phyloP scores from a whole-genome alignment of 1,284 basidiomycete genomes.

The Somion occarium region DNA sequence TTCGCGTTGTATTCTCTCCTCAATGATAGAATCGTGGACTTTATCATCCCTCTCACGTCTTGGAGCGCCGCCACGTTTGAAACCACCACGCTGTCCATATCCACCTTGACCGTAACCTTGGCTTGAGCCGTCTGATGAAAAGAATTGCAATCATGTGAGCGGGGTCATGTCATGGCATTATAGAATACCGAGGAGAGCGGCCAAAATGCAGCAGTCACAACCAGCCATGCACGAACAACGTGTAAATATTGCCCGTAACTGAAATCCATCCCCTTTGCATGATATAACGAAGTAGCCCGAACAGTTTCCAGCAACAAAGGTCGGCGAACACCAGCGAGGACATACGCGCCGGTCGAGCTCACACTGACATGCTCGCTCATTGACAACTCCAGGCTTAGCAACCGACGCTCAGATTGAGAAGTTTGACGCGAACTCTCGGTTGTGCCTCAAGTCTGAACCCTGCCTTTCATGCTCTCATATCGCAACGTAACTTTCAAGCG shows the following conservation, averaged over 20 bases:
- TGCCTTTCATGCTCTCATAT: conserved; percentile 16
- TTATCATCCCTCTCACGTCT: conserved; percentile 78
- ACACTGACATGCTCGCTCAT: conserved; percentile 35
- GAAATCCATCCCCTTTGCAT: too few relatives aligned
- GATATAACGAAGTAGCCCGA: neutral
- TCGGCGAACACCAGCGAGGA: neutral
- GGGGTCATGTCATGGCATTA: conserved; percentile 31
- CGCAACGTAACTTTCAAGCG: conserved; percentile 48
- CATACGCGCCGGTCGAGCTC: conserved; percentile 23
- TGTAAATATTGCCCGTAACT: neutral
- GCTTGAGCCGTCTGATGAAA: conserved; percentile 53
- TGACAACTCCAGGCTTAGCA: conserved; percentile 32
- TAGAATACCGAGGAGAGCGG: conserved; percentile 28
- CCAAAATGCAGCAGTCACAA: conserved; percentile 31
- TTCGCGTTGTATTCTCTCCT: conserved; percentile 86
- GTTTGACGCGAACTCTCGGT: neutral
- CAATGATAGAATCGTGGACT: conserved; percentile 81
- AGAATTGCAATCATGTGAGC: conserved; percentile 50
- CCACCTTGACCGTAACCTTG: conserved; percentile 49
- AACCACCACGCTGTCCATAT: conserved; percentile 37
- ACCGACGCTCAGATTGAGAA: conserved; percentile 7
- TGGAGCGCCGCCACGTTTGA: conserved; percentile 31
- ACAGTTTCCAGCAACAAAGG: neutral
- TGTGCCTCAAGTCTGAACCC: conserved; percentile 3
- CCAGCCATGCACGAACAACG: neutral